Conservation (phyloP, 768 basidiomycete species). For the Tulasnella sp. region DNA sequence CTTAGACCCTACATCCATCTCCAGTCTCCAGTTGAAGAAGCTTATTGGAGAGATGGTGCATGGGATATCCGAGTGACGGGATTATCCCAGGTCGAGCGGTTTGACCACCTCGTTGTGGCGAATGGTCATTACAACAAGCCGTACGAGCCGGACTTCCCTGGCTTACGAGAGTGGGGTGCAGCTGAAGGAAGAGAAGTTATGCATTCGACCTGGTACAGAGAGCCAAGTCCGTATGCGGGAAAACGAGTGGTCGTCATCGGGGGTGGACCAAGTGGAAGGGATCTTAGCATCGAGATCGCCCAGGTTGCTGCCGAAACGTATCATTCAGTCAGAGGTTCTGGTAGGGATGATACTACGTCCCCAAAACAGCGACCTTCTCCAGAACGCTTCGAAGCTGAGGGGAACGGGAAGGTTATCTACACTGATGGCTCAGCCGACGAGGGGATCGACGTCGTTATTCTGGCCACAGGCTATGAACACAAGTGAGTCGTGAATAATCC, state of each 20-base stretch:
- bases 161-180: conserved; percentile 51
- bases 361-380: conserved; percentile 40
- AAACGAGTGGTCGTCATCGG: conserved; percentile 42
- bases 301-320: conserved; percentile 19
- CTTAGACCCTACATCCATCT: conserved; percentile 57
- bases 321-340: conserved; percentile 44
- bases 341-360: conserved; percentile 30
- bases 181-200: conserved; percentile 35
- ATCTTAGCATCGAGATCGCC: conserved; percentile 55
- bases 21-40: conserved; percentile 44
- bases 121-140: conserved; percentile 70
- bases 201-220: conserved; percentile 65
- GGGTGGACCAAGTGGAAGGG: conserved; percentile 55
- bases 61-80: conserved; percentile 48
- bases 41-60: conserved; percentile 23
- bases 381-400: conserved; percentile 33
- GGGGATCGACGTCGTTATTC: conserved; percentile 53
- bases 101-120: conserved; percentile 63
- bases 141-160: conserved; percentile 51
- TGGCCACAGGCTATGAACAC: conserved; percentile 70
- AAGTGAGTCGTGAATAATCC: conserved; percentile 24
- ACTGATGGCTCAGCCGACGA: conserved; percentile 50
- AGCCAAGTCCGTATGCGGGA: conserved; percentile 35
- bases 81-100: conserved; percentile 29
- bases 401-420: conserved; percentile 44